Conservation (phyloP, 768 basidiomycete genomes). For the Lactifluus hygrophoroides region DNA sequence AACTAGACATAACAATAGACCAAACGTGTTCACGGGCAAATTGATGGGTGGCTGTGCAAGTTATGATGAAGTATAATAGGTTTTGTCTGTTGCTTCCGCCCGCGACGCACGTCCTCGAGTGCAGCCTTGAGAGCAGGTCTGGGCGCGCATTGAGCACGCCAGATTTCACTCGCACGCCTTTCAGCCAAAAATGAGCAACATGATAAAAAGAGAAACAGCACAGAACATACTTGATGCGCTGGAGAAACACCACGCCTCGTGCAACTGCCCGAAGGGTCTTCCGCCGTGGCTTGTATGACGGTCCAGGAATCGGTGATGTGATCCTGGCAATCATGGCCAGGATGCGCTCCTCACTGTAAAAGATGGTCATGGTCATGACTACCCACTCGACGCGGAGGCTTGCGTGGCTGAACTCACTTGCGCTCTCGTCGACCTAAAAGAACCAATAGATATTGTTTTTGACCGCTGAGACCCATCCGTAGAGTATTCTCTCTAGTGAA, state of each 20-base stretch:
- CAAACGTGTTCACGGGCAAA: no score
- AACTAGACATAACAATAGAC: background rate
- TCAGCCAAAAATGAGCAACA: constrained; percentile 12
- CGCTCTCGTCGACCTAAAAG: constrained; percentile 64
- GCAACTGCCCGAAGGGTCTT: constrained; percentile 51
- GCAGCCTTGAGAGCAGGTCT: constrained; percentile 59
- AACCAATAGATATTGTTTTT: constrained; percentile 80
- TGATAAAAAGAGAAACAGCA: background rate
- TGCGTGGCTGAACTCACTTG: constrained; percentile 37
- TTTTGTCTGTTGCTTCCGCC: constrained; percentile 13
- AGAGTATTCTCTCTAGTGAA: constrained; percentile 79
- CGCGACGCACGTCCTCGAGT: constrained; percentile 55
- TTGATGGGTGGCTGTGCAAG: no score
- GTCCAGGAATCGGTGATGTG: constrained; percentile 49
- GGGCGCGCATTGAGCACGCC: constrained; percentile 53
- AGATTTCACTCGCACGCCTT: constrained; percentile 53
- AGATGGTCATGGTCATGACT: background rate
- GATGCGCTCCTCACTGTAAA: constrained; percentile 57
- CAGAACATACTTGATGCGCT: constrained; percentile 48
- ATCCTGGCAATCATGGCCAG: constrained; percentile 68
- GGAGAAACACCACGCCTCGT: constrained; percentile 53
- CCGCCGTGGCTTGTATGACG: constrained; percentile 32
- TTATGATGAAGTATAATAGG: background rate
- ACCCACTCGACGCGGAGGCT: background rate
- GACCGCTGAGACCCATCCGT: constrained; percentile 68